Percentiles rank a stretch among this genome's conserved stretches.
Conservation (phyloP, 1,139 yeast genomes). For the Komagataea norvegica region DNA sequence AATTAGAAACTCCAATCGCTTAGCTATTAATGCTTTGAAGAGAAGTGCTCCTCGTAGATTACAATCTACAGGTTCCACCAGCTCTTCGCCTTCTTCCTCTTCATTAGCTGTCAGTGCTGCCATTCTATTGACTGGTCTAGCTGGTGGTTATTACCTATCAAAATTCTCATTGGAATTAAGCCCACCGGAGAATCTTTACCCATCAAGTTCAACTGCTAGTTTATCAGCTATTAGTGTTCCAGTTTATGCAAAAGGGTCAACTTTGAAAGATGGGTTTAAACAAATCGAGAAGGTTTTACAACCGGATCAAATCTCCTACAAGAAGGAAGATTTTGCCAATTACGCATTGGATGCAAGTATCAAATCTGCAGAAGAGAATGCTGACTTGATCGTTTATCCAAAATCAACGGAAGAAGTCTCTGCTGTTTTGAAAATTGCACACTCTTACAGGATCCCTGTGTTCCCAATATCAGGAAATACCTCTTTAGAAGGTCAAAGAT, state of each 20-base stretch:
- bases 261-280: constrained; percentile 36
- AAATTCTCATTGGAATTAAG: too few relatives aligned
- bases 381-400: constrained; percentile 59
- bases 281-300: constrained; percentile 40
- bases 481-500: constrained; percentile 73
- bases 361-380: constrained; percentile 43
- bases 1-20: background rate
- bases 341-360: constrained; percentile 34
- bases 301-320: constrained; percentile 30
- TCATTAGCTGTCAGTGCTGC: constrained; percentile 1
- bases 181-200: constrained; percentile 7
- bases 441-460: constrained; percentile 58
- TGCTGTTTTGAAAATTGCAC: constrained; percentile 51
- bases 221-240: constrained; percentile 28
- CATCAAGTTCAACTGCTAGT: constrained; percentile 29
- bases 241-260: constrained; percentile 37
- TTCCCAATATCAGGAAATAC: constrained; percentile 80
- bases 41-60: constrained; percentile 3
- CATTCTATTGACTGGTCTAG: constrained; percentile 8
- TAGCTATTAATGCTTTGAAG: background rate
- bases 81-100: background rate
- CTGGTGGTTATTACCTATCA: constrained; percentile 11
- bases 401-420: constrained; percentile 59
- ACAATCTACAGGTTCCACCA: constrained; percentile 5
- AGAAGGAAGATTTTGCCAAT: constrained; percentile 22